Evolutionary conservation across 106 monocot genomes (phyloP).

Genomic region (Xerophyta viscosa): DNA sequence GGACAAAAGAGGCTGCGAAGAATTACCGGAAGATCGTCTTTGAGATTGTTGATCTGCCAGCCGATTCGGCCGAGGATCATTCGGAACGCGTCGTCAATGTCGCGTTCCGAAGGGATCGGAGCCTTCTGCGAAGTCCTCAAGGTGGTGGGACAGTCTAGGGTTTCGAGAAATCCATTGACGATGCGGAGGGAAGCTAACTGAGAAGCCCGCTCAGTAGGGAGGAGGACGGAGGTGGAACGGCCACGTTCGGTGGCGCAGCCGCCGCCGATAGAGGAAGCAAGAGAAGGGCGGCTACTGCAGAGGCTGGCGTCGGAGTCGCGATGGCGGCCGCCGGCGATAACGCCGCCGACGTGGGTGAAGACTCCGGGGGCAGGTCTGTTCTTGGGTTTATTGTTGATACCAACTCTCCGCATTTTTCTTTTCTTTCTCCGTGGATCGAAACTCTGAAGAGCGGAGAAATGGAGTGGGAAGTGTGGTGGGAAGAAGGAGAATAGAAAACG

Average conservation of each 20-base stretch:
- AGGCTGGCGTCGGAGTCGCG: slow-evolving; percentile 70
- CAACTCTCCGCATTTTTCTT: too few relatives aligned
- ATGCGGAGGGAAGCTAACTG: slow-evolving; percentile 40
- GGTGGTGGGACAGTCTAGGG: slow-evolving; percentile 17
- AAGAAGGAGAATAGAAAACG: too few relatives aligned
- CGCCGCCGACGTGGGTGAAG: too few relatives aligned
- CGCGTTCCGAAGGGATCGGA: slow-evolving; percentile 55
- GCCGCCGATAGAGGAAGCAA: slow-evolving; percentile 10
- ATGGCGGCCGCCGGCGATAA: slow-evolving; percentile 17
- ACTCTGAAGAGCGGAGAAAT: too few relatives aligned
- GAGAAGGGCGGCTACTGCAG: slow-evolving; percentile 53
- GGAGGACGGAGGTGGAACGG: slow-evolving; percentile 4
- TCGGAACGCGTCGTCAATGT: slow-evolving; percentile 39
- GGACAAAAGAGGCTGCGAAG: slow-evolving; percentile 55
- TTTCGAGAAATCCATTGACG: slow-evolving; percentile 64
- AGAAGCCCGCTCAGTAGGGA: slow-evolving; percentile 26
- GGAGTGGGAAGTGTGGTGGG: too few relatives aligned
- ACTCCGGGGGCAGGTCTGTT: too few relatives aligned
- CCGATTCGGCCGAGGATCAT: slow-evolving; percentile 41
- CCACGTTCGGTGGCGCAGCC: slow-evolving; percentile 32
- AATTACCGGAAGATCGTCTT: slow-evolving; percentile 42
- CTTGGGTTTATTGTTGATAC: too few relatives aligned
- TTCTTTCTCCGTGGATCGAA: too few relatives aligned
- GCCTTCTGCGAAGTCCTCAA: slow-evolving; percentile 18
- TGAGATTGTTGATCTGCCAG: slow-evolving; percentile 17